A percentile compares a stretch with the other conserved stretches of the same genome.
Conservation (phyloP, 345 rosid genomes). For the Ceriops tagal region DNA sequence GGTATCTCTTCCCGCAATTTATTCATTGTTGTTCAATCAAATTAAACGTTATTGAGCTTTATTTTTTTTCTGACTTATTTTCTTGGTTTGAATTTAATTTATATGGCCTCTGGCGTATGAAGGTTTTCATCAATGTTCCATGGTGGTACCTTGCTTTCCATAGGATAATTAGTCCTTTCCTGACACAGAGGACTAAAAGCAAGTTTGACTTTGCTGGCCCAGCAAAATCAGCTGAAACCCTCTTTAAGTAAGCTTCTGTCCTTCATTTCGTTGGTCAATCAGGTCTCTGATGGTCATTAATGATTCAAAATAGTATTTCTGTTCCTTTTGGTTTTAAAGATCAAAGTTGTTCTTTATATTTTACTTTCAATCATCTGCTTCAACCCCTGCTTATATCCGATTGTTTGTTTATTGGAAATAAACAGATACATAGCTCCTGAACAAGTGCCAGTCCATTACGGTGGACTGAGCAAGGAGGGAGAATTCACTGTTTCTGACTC, state of each 20-base stretch:
- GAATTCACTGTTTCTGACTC: constrained; percentile 37
- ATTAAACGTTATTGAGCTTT: neutral
- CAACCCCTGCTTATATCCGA: no score
- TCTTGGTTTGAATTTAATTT: neutral
- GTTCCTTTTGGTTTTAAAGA: no score
- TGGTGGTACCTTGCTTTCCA: constrained; percentile 54
- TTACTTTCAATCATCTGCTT: neutral
- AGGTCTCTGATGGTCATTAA: neutral
- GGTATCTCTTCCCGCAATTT: constrained; percentile 20
- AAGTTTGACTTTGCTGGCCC: constrained; percentile 46
- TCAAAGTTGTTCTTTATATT: neutral
- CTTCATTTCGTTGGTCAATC: neutral
- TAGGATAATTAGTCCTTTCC: constrained; percentile 47
- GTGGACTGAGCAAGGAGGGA: constrained; percentile 46
- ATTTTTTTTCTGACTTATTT: neutral
- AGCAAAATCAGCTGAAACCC: constrained; percentile 43
- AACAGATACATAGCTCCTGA: constrained; percentile 47
- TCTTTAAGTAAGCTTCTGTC: constrained; percentile 41
- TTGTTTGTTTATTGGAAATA: neutral
- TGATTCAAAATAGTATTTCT: neutral
- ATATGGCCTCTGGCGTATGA: constrained; percentile 6
- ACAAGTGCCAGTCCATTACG: constrained; percentile 45
- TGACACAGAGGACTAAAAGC: constrained; percentile 56
- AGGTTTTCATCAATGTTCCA: constrained; percentile 59
- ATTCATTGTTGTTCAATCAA: neutral